Conservation (phyloP, 1,139 yeast species). For the Hyphopichia burtonii region DNA sequence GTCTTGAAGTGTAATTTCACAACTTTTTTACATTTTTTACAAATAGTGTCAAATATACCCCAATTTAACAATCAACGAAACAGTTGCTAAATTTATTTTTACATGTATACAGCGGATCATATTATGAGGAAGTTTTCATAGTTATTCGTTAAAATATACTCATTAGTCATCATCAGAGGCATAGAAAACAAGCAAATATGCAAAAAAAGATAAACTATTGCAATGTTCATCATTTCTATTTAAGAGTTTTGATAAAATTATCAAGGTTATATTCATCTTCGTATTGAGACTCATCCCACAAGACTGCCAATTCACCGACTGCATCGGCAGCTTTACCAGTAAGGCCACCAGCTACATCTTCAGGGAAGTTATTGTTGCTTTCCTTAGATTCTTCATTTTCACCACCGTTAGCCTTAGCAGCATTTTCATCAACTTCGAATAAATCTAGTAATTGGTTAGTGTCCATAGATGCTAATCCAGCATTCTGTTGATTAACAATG, state of each 20-base stretch:
- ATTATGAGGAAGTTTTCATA: too few relatives aligned
- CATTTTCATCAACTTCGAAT: slow-evolving; percentile 71
- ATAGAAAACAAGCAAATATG: background rate
- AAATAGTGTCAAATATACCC: too few relatives aligned
- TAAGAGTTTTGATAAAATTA: slow-evolving; percentile 79
- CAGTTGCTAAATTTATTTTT: too few relatives aligned
- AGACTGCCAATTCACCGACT: slow-evolving; percentile 85
- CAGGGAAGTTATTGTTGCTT: slow-evolving; percentile 31
- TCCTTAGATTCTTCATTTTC: slow-evolving; percentile 24
- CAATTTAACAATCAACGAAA: too few relatives aligned
- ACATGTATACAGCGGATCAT: too few relatives aligned
- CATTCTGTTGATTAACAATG: slow-evolving; percentile 92
- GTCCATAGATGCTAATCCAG: slow-evolving; percentile 94
- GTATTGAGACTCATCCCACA: slow-evolving; percentile 96
- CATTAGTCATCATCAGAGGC: too few relatives aligned
- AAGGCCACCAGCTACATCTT: slow-evolving; percentile 62
- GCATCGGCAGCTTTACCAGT: slow-evolving; percentile 67
- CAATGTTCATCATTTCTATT: slow-evolving; percentile 19
- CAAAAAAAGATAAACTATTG: background rate
- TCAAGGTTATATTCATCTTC: slow-evolving; percentile 96
- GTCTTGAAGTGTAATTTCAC: too few relatives aligned
- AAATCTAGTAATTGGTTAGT: slow-evolving; percentile 90
- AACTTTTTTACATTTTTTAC: too few relatives aligned
- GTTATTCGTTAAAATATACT: too few relatives aligned
- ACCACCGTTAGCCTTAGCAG: slow-evolving; percentile 31